A percentile compares a stretch with the other conserved stretches of the same genome.
phyloP scores from a whole-genome alignment of 192 early-diverging fungal genomes.

The Mycoemilia scoparia region DNA sequence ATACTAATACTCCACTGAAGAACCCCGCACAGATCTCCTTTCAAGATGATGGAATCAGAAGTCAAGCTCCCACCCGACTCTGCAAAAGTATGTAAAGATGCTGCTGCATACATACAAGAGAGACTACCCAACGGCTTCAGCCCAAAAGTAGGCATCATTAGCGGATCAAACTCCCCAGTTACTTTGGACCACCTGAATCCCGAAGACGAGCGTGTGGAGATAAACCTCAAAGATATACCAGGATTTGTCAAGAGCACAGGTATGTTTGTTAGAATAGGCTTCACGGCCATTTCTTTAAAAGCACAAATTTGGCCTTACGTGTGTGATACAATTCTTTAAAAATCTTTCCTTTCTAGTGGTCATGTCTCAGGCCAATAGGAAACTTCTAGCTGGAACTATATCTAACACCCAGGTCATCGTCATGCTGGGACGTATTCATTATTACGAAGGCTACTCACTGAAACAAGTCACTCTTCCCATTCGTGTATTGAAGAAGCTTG shows the following conservation, averaged over 20 bases:
- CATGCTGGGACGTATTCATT: constrained; percentile 82
- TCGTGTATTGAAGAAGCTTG: constrained; percentile 67
- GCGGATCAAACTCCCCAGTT: too few species aligned
- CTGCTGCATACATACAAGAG: too few species aligned
- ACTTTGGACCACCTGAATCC: too few species aligned
- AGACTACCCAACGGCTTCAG: too few species aligned
- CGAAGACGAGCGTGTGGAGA: constrained; percentile 35
- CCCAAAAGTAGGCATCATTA: too few species aligned
- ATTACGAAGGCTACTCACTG: constrained; percentile 74
- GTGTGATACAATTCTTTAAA: not conserved
- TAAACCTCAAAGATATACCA: constrained; percentile 66
- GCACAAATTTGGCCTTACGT: too few species aligned
- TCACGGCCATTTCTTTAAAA: not conserved
- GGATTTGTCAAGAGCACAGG: constrained; percentile 63
- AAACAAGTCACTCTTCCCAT: constrained; percentile 68
- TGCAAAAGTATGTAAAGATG: too few species aligned
- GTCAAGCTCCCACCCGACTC: too few species aligned
- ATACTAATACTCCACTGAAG: too few species aligned
- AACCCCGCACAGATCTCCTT: too few species aligned
- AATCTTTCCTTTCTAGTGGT: constrained; percentile 12
- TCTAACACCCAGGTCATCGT: constrained; percentile 50
- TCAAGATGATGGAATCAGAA: too few species aligned
- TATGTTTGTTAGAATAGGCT: constrained; percentile 31
- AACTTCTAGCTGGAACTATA: constrained; percentile 73
- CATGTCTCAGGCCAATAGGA: constrained; percentile 11